These are phyloP conservation scores for Backusella circina DNA, from an alignment of 192 early-diverging fungal species.

Conservation along the genomic window DNA sequence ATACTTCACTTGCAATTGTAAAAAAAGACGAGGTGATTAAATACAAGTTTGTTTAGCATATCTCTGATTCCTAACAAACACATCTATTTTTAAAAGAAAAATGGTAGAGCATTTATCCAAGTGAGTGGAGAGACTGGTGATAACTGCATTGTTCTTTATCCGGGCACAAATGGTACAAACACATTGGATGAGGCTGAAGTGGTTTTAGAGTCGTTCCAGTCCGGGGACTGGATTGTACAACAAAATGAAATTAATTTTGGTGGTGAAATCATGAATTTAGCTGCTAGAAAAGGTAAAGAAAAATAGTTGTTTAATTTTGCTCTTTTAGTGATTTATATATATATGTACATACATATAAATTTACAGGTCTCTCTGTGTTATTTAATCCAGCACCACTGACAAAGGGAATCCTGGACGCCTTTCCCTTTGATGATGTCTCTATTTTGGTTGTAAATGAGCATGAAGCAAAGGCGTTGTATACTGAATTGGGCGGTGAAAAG, in stretches of 20 bases:
- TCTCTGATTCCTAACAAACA: background rate
- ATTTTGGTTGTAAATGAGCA: slow-evolving; percentile 80
- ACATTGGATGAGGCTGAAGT: slow-evolving; percentile 42
- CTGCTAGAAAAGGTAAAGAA: slow-evolving; percentile 45
- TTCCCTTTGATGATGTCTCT: slow-evolving; percentile 59
- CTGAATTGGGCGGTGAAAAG: slow-evolving; percentile 18
- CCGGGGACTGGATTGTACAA: slow-evolving; percentile 76
- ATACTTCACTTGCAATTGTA: slow-evolving; percentile 56
- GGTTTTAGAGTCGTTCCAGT: slow-evolving; percentile 50
- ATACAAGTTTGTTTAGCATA: background rate
- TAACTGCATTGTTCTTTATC: slow-evolving; percentile 84
- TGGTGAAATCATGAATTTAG: slow-evolving; percentile 57
- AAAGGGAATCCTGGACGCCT: slow-evolving; percentile 36
- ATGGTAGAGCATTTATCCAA: slow-evolving; percentile 87
- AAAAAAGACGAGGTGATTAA: slow-evolving; percentile 44
- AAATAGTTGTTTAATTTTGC: background rate
- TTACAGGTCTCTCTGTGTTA: slow-evolving; percentile 68
- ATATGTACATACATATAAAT: no score
- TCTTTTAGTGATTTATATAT: background rate
- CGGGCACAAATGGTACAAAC: slow-evolving; percentile 70
- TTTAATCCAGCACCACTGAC: slow-evolving; percentile 87
- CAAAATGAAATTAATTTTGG: slow-evolving; percentile 85
- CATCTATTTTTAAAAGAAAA: slow-evolving; percentile 41
- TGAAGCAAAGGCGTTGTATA: slow-evolving; percentile 57
- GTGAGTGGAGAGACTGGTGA: slow-evolving; percentile 65